Conservation (phyloP, 2,329 filamentous ascomycete genomes). For the Hypomyces perniciosus region DNA sequence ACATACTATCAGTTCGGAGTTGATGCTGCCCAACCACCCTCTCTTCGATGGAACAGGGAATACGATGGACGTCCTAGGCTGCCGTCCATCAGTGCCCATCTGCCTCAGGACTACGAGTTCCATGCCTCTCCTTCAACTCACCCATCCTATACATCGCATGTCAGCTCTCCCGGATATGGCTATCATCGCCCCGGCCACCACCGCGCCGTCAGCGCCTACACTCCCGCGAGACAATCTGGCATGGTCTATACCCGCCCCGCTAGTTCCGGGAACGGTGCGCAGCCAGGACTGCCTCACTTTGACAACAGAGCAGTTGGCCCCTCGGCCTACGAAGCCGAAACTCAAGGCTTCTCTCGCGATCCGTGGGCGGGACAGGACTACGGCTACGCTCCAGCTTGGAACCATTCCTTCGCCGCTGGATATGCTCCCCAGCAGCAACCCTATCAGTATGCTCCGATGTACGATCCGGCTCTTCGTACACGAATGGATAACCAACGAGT, state of each 20-base stretch:
- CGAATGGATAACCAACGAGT: constrained; percentile 5
- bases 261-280: constrained; percentile 15
- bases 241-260: constrained; percentile 13
- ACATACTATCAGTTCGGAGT: not conserved
- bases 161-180: not conserved
- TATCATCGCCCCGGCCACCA: constrained; percentile 17
- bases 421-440: not conserved
- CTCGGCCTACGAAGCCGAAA: constrained; percentile 5
- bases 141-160: not conserved
- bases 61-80: constrained; percentile 14
- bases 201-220: constrained; percentile 19
- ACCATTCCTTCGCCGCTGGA: not conserved
- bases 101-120: constrained; percentile 8
- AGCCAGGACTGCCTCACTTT: constrained; percentile 1
- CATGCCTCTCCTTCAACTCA: not conserved
- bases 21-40: not conserved
- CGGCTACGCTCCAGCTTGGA: not conserved
- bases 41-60: not conserved
- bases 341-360: constrained; percentile 1
- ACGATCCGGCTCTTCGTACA: constrained; percentile 2
- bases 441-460: not conserved
- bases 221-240: constrained; percentile 11
- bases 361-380: not conserved
- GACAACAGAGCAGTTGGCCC: constrained; percentile 2
- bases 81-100: constrained; percentile 21